A percentile compares a stretch with the other conserved stretches of the same genome.
phyloP scores from a whole-genome alignment of 1,284 basidiomycete genomes.

The Neonothopanus nambi region DNA sequence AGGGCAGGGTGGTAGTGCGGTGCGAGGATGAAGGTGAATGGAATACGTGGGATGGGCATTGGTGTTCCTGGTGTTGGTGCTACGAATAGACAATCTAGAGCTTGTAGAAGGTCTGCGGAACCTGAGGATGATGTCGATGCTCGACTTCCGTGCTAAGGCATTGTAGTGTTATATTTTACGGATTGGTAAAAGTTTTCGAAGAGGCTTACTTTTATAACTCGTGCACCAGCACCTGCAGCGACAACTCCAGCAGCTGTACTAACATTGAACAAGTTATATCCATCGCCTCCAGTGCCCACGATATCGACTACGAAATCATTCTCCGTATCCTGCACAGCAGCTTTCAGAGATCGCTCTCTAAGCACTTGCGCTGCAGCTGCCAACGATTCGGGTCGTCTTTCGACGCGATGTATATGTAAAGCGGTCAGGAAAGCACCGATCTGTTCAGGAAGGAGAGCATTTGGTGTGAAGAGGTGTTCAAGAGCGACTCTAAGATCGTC shows the following conservation, averaged over 20 bases:
- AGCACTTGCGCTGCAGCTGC: constrained; percentile 78
- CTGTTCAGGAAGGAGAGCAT: constrained; percentile 64
- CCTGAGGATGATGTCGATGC: constrained; percentile 96
- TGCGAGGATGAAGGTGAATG: constrained; percentile 18
- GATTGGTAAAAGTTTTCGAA: background rate
- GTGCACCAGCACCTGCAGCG: constrained; percentile 92
- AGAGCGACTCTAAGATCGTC: constrained; percentile 73
- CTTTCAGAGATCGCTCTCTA: constrained; percentile 64
- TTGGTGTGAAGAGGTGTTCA: constrained; percentile 72
- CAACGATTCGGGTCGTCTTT: constrained; percentile 73
- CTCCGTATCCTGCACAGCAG: constrained; percentile 56
- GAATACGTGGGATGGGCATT: constrained; percentile 15
- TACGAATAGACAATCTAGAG: constrained; percentile 82
- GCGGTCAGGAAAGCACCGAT: constrained; percentile 86
- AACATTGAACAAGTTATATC: constrained; percentile 96
- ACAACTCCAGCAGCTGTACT: constrained; percentile 95
- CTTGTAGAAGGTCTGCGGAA: constrained; percentile 91
- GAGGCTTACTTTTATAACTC: constrained; percentile 82
- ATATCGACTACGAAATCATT: constrained; percentile 75
- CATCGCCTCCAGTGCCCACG: constrained; percentile 82
- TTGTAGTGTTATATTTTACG: constrained; percentile 12
- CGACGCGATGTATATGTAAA: constrained; percentile 75
- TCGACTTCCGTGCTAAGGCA: constrained; percentile 83
- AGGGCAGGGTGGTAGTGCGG: constrained; percentile 44
- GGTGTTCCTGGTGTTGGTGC: constrained; percentile 47